Conservation (phyloP, 805 yeast species). For the Sungouiella blattae region DNA sequence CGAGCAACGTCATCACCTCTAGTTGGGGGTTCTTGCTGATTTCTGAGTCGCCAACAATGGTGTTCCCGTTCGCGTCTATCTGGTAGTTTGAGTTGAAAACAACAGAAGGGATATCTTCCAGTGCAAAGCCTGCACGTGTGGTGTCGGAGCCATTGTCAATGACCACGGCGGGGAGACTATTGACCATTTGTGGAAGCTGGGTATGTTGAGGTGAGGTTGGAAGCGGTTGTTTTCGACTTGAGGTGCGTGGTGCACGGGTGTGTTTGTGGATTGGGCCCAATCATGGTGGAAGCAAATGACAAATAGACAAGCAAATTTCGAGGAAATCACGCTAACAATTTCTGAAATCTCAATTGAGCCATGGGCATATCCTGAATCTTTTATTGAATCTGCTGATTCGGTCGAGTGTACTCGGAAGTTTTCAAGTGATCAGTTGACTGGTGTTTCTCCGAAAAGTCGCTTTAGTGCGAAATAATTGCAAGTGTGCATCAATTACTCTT, state of each 20-base stretch:
- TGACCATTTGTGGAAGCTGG: constrained; percentile 18
- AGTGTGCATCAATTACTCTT: no score
- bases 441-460: no score
- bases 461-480: no score
- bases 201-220: no score
- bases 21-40: constrained; percentile 42
- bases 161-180: constrained; percentile 55
- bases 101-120: constrained; percentile 58
- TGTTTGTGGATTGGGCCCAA: background rate
- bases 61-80: constrained; percentile 26
- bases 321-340: no score
- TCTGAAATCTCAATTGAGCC: no score
- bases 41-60: constrained; percentile 44
- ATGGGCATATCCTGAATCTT: no score
- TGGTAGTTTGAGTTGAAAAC: constrained; percentile 57
- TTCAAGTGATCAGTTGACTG: no score
- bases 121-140: constrained; percentile 70
- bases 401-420: no score
- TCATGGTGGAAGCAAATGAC: background rate
- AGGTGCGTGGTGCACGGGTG: constrained; percentile 7
- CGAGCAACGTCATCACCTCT: constrained; percentile 57
- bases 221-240: no score
- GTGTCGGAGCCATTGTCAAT: constrained; percentile 64
- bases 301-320: no score
- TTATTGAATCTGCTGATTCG: no score